Evolutionary conservation across 352 stramenopile species (phyloP).

Genomic region (Phytophthora pluvialis): DNA sequence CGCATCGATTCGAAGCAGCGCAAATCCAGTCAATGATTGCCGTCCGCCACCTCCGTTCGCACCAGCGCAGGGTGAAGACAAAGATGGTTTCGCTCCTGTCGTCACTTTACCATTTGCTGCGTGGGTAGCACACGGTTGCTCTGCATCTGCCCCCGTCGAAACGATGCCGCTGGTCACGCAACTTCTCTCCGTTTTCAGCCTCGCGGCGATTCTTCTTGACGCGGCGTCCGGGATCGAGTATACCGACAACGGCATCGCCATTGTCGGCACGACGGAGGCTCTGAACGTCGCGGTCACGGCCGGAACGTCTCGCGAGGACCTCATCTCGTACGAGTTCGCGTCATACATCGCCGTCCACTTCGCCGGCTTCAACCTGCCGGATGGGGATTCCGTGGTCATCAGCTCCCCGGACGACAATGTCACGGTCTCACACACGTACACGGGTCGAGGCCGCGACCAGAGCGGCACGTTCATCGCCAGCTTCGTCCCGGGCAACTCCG

Average conservation of each 20-base stretch:
- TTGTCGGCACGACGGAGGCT: conserved; percentile 44
- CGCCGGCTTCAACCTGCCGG: conserved; percentile 53
- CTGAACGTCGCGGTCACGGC: conserved; percentile 37
- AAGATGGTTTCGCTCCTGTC: not conserved
- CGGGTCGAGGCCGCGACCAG: conserved; percentile 40
- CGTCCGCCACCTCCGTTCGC: conserved; percentile 11
- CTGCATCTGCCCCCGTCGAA: not conserved
- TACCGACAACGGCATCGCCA: conserved; percentile 42
- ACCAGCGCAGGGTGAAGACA: conserved; percentile 8
- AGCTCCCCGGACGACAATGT: conserved; percentile 36
- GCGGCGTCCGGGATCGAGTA: conserved; percentile 24
- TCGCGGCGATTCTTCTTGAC: conserved; percentile 13
- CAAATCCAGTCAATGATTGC: conserved; percentile 28
- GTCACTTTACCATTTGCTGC: conserved; percentile 40
- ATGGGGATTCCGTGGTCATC: conserved; percentile 58
- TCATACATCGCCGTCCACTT: conserved; percentile 70
- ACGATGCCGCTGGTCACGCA: conserved; percentile 17
- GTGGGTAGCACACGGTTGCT: conserved; percentile 11
- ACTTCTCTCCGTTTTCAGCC: conserved; percentile 18
- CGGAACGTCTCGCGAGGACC: conserved; percentile 36
- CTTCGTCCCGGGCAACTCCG: conserved; percentile 47
- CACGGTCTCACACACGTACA: conserved; percentile 43
- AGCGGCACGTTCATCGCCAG: conserved; percentile 51
- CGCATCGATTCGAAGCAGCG: conserved; percentile 14
- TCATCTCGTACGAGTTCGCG: conserved; percentile 52